A percentile compares a stretch with the other conserved stretches of the same genome.
Conservation (phyloP, 768 basidiomycete genomes). For the Zangia roseola region DNA sequence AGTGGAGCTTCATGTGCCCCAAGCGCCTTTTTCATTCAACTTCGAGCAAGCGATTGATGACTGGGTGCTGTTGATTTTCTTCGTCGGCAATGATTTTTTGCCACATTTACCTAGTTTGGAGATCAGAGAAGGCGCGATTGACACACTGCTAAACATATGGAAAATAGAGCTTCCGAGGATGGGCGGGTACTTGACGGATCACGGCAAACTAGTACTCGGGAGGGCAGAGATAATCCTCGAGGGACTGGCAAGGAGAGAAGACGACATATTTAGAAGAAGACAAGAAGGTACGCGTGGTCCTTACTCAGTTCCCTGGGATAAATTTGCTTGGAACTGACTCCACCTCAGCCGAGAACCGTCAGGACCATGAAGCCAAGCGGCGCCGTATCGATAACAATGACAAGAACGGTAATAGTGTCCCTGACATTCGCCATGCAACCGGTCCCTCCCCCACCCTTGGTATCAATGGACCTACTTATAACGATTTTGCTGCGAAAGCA, state of each 20-base stretch:
- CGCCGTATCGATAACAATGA: slow-evolving; percentile 57
- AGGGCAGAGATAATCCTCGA: slow-evolving; percentile 94
- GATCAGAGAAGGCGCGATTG: slow-evolving; percentile 98
- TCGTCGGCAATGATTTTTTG: slow-evolving; percentile 98
- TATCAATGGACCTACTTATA: slow-evolving; percentile 36
- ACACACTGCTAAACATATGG: slow-evolving; percentile 95
- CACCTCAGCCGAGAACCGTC: slow-evolving; percentile 82
- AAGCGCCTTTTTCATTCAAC: slow-evolving; percentile 79
- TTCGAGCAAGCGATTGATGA: slow-evolving; percentile 98
- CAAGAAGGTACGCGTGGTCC: slow-evolving; percentile 74
- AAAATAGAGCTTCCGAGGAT: slow-evolving; percentile 88
- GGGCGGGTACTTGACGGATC: slow-evolving; percentile 96
- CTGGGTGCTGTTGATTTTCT: slow-evolving; percentile 99
- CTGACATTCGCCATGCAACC: slow-evolving; percentile 28
- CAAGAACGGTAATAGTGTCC: slow-evolving; percentile 44
- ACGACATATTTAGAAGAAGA: slow-evolving; percentile 90
- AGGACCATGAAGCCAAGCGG: slow-evolving; percentile 88
- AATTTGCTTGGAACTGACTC: slow-evolving; percentile 15
- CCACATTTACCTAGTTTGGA: slow-evolving; percentile 98
- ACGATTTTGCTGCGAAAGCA: slow-evolving; percentile 72
- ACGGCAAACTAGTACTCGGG: slow-evolving; percentile 82
- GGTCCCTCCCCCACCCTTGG: slow-evolving; percentile 33
- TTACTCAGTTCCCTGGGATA: slow-evolving; percentile 1
- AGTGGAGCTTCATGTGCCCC: slow-evolving; percentile 86
- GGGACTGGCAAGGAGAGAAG: slow-evolving; percentile 90